Percentiles rank a stretch among this genome's conserved stretches.
Evolutionary conservation across 441 rosid genomes (phyloP).

Genomic region (Erodium chrysanthum): DNA sequence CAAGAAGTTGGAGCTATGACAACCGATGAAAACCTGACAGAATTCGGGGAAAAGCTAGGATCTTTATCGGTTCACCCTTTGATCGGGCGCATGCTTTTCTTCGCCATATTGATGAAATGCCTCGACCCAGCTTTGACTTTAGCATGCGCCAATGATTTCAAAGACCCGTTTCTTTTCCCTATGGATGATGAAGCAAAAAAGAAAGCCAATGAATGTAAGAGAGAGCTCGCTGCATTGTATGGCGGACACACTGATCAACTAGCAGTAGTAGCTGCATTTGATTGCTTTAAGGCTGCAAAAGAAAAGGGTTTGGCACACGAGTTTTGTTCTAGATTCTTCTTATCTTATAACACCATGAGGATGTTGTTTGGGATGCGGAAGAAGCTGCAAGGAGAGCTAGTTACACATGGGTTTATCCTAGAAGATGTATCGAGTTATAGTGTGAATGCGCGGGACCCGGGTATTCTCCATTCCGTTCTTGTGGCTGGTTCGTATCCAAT

Average conservation of each 20-base stretch:
- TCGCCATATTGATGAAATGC: slow-evolving; percentile 79
- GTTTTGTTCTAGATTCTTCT: slow-evolving; percentile 70
- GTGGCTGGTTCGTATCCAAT: slow-evolving; percentile 84
- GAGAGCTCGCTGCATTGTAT: slow-evolving; percentile 71
- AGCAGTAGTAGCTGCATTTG: slow-evolving; percentile 80
- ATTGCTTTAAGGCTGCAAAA: slow-evolving; percentile 79
- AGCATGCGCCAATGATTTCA: slow-evolving; percentile 86
- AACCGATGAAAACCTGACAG: slow-evolving; percentile 67
- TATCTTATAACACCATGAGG: slow-evolving; percentile 61
- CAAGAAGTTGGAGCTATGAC: slow-evolving; percentile 87
- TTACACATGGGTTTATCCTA: slow-evolving; percentile 51
- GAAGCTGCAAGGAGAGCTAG: slow-evolving; percentile 66
- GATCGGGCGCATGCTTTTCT: slow-evolving; percentile 87
- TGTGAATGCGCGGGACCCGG: slow-evolving; percentile 55
- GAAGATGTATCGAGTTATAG: slow-evolving; percentile 50
- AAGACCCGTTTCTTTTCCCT: slow-evolving; percentile 82
- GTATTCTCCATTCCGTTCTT: slow-evolving; percentile 71
- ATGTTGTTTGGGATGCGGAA: slow-evolving; percentile 80
- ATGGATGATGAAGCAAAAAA: slow-evolving; percentile 53
- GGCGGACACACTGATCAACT: slow-evolving; percentile 88
- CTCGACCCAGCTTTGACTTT: slow-evolving; percentile 94
- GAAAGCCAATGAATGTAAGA: slow-evolving; percentile 61
- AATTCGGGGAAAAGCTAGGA: slow-evolving; percentile 83
- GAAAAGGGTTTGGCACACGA: slow-evolving; percentile 38
- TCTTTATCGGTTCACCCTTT: slow-evolving; percentile 85